Evolutionary conservation across 139 green algal species (phyloP), one percentile per base, ranked within the genome.

Genomic region (Closterium sp.): DNA sequence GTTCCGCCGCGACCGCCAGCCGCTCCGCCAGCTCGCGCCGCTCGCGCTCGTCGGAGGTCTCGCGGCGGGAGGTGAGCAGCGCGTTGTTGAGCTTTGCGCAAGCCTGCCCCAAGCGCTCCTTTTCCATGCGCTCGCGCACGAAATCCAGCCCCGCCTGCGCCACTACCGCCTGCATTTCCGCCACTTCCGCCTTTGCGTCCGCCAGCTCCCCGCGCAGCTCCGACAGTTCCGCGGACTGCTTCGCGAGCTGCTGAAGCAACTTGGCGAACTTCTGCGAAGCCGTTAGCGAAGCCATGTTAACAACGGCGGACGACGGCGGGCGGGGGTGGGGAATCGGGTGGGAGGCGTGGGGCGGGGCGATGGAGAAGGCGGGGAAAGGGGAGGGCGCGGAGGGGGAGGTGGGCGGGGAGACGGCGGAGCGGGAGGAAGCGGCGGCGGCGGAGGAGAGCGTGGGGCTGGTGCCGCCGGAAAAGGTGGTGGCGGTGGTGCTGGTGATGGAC

Each of bases 111-210:
- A 87, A 21, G 33, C 81, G 69, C 32, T 91, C 87, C 36, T 83
- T 81, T 3, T 33, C 87, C 34, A 33, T 35, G 34, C 81, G 76
- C 87, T 91, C 87, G 32, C 87, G 69, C 34, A 38, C 87, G 19
- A 35, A 91, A 30, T 91, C 87, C 21, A 91, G 35, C 0, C 87
- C 87, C 87, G 87, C 87, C 21, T 38, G 12, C 28, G 87, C 87
- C 34, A 91, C 33, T 38, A 91, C 81, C 35, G 76, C 33, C 23
- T 91, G 87, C 32, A 38, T 38, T 19, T 84, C 87, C 87, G 34
- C 34, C 23, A 91, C 34, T 30, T 91, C 87, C 5, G 19, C 21
- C 55, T 83, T 83, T 12, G 55, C 55, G 32, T 91, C 87, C 28
- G 87, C 87, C 32, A 91, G 16, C 33, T 91, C 87, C 34, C 25